These are phyloP conservation scores for Globisporangium solare DNA, from an alignment of 352 stramenopile species.

Conservation along the genomic window DNA sequence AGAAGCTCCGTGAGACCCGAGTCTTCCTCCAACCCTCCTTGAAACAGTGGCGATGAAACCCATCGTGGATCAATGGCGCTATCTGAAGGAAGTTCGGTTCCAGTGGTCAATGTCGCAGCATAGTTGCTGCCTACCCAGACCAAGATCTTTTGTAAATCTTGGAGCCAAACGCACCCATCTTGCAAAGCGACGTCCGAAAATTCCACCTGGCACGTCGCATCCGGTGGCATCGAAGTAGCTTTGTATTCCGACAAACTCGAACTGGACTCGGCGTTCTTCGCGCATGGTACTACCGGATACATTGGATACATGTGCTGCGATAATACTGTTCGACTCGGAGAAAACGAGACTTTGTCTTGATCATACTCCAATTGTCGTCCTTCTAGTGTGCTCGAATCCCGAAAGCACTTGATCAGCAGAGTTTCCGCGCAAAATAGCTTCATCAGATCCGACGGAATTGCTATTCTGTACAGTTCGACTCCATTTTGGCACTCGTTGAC, in stretches of 20 bases:
- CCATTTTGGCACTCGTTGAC: constrained; percentile 22
- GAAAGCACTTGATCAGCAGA: constrained; percentile 30
- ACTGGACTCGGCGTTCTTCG: neutral
- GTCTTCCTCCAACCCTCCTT: constrained; percentile 41
- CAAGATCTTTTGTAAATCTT: constrained; percentile 64
- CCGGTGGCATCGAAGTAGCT: neutral
- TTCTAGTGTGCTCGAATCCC: constrained; percentile 3
- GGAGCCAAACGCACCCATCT: constrained; percentile 39
- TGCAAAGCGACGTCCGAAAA: constrained; percentile 19
- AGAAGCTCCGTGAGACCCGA: neutral
- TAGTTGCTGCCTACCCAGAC: constrained; percentile 59
- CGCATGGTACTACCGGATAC: neutral
- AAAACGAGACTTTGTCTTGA: constrained; percentile 27
- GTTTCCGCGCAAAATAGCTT: constrained; percentile 44
- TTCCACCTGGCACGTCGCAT: neutral
- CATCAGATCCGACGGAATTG: constrained; percentile 35
- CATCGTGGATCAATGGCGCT: constrained; percentile 33
- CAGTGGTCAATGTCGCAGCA: constrained; percentile 49
- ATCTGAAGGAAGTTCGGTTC: constrained; percentile 16
- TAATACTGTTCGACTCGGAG: constrained; percentile 40
- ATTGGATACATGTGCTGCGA: constrained; percentile 55
- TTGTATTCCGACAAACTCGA: neutral
- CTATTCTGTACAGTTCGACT: constrained; percentile 28
- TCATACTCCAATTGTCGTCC: constrained; percentile 19
- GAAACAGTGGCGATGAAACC: constrained; percentile 49